Evolutionary conservation across 2,329 filamentous ascomycete species (phyloP), one percentile per base, ranked within the genome.

Genomic region (Fusarium sterilihyphosum): DNA sequence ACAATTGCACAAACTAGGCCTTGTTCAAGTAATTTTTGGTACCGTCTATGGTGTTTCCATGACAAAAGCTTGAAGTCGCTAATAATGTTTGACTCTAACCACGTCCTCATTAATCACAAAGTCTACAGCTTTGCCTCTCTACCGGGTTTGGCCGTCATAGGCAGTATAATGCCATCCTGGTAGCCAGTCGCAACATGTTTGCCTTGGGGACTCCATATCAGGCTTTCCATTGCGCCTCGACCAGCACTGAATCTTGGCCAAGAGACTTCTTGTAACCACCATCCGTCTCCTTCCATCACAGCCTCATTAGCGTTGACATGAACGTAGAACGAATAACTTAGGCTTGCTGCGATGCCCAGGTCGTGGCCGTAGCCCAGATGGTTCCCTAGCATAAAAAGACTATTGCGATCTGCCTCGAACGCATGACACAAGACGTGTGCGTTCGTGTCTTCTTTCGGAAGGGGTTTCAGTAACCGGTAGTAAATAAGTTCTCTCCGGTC

Each of bases 101-200:
- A 29, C 18, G 24, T 13, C 24, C 14, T 56, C 46, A 9, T 53
- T 4, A 24, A 13, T 24, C 26, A 13, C 3, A 18, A 5, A 14
- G 8, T 24, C 35, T 73, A 74, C 26, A 74, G 3, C n/a, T 63
- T 74, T n/a, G 44, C 66, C 14, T 56, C 71, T 40, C 56, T 60
- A 2, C 22, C 43, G 20, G 38, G 43, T 14, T 63, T 70, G 10
- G 61, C 33, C 4, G 13, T 41, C 57, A 58, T 69, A 7, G 82
- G 83, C 38, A 80, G 63, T 31, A 85, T 70, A 16, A 88, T 83
- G 7, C 87, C 88, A 69, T 90, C 88, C 71, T 90, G 88, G 66
- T 88, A 89, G 52, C 86, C 86, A 2, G 85, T 88, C 10, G 88
- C 88, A 4, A 90, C 84, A 73, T 89, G 88, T 29, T 85, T 81